These are phyloP conservation scores for Populus hybrid DNA, from an alignment of 441 rosid genomes.

Conservation along the genomic window DNA sequence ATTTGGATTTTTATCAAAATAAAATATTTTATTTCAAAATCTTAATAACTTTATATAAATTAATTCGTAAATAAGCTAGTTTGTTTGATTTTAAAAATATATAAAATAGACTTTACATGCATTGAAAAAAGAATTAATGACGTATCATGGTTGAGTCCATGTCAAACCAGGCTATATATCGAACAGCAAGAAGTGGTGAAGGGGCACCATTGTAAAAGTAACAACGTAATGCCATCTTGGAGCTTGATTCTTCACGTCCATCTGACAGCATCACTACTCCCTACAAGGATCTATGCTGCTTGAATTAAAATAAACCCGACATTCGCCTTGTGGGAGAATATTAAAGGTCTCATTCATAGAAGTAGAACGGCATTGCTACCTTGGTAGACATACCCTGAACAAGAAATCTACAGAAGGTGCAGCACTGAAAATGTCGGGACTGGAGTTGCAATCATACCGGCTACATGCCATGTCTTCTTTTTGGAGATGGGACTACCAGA, in stretches of 20 bases:
- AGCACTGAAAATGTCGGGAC: not conserved
- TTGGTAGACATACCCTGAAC: not conserved
- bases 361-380: no score
- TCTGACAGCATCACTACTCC: not conserved
- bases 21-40: no score
- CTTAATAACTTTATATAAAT: no score
- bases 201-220: no score
- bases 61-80: no score
- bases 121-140: slow-evolving; percentile 11
- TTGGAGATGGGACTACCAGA: not conserved
- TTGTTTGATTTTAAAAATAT: no score
- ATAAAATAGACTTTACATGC: no score
- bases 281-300: not conserved
- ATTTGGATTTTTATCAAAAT: no score
- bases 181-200: no score
- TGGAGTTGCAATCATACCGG: not conserved
- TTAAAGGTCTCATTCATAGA: not conserved
- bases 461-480: not conserved
- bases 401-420: not conserved
- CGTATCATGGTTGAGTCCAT: slow-evolving; percentile 1
- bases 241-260: not conserved
- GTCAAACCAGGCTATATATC: not conserved
- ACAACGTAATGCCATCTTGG: not conserved
- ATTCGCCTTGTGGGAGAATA: not conserved
- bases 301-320: not conserved